Conservation (phyloP, 305 asterid species). For the Fraxinus velutina region DNA sequence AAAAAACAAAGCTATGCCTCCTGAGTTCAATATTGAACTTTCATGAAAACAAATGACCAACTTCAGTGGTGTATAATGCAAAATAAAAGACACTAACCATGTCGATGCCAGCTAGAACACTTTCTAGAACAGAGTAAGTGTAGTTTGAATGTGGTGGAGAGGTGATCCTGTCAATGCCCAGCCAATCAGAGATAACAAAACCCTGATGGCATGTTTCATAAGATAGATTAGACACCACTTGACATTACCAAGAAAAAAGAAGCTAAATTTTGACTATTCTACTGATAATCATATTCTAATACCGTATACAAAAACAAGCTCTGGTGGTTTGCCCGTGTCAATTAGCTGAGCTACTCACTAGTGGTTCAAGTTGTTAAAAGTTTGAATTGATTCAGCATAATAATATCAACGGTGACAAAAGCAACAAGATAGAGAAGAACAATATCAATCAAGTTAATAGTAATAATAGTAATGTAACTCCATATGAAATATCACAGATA, state of each 20-base stretch:
- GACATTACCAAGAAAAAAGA: background rate
- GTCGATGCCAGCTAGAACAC: slow-evolving; percentile 70
- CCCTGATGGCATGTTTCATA: slow-evolving; percentile 38
- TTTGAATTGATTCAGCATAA: slow-evolving; percentile 20
- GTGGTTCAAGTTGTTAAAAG: background rate
- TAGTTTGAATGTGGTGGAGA: slow-evolving; percentile 57
- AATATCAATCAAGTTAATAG: slow-evolving; percentile 5
- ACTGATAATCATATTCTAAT: background rate
- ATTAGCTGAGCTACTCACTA: slow-evolving; percentile 16
- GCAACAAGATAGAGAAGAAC: background rate
- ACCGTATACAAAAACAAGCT: background rate
- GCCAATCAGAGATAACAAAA: slow-evolving; percentile 70
- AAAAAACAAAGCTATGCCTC: slow-evolving; percentile 24
- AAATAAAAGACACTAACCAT: slow-evolving; percentile 47
- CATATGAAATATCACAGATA: background rate
- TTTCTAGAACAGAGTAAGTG: slow-evolving; percentile 55
- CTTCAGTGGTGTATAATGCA: background rate
- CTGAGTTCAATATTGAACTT: slow-evolving; percentile 20
- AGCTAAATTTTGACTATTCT: background rate
- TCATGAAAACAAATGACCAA: background rate
- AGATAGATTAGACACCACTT: background rate
- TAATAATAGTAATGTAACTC: background rate
- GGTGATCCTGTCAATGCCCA: slow-evolving; percentile 57
- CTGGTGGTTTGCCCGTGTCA: slow-evolving; percentile 19
- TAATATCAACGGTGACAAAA: background rate